Evolutionary conservation across 2,329 filamentous ascomycete species (phyloP), one percentile per base, ranked within the genome.

Genomic region (Paraconiothyrium sp.): DNA sequence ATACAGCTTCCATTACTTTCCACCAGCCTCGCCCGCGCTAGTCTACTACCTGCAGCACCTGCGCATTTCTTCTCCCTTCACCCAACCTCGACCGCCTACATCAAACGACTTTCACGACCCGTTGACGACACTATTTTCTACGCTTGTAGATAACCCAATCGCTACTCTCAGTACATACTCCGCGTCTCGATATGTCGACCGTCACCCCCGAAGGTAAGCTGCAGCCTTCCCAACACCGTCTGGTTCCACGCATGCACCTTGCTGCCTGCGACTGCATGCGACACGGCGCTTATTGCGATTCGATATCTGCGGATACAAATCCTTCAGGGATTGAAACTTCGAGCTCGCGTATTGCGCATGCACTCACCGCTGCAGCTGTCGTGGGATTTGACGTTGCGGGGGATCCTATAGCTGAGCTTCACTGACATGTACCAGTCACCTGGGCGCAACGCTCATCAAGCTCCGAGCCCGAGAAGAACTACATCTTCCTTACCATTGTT

Each of bases 371-470:
- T 32, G 35, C 22, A 30, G 50, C 35, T 16, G 24, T 24, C 39
- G 22, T 20, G 22, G 30, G 35, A 16, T 27, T 20, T 20, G 24
- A 43, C 14, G 35, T 14, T 43, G 46, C 46, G 16, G 13, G 27
- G 14, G 39, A 43, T 34, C 11, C 46, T 34, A n/a, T 47, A 27
- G 32, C n/a, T 56, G 60, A 50, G 24, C 51, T 47, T 13, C 52
- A 44, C 73, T 78, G 66, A 77, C 65, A 62, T 50, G 20, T 34
- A 22, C 61, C 75, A 98, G 95, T 99, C 73, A 91, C 93, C 82
- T 99, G 95, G 95, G 94, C 95, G 69, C 95, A 99, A 86, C 94
- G 95, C 85, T 98, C 94, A 50, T 95, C 90, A 76, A 84, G 81
- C 72, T 84, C 85, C 70, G 94, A 97, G 58, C 79, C 91, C 59